Evolutionary conservation across 148 eudicot species (phyloP), one percentile per base, ranked within the genome.

Genomic region (Fagopyrum tataricum): DNA sequence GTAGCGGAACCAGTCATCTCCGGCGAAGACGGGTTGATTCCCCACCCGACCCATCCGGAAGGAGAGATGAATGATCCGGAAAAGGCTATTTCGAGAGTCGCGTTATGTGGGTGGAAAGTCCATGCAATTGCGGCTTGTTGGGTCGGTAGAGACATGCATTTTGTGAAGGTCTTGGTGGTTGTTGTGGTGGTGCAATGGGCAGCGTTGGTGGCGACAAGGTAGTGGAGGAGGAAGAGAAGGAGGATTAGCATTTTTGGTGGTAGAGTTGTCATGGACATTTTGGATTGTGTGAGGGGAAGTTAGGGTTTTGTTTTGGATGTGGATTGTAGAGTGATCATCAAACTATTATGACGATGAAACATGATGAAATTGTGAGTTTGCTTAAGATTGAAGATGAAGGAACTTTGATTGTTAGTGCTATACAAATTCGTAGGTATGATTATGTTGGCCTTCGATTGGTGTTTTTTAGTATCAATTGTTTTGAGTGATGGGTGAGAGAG

Each of bases 41-140:
- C 98, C 85, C 85, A 91, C 9, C 87, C 97, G 0, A 95, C 97
- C 98, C 98, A 95, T 0, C 98, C 98, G 24, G 98, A 91, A 43
- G 98, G 98, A 0, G 98, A 95, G 4, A 91, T 95, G 87, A 95
- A 95, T 56, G 73, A 76, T 6, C 98, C 98, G 52, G 82, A 83
- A 78, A 95, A 95, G 66, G 72, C 96, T 9, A 95, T 53, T 6
- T 95, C 93, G 2, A 95, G 87, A 39, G 96, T 89, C 41, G 90
- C 80, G 76, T 87, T 95, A 67, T 85, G 88, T 0, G 87, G 84
- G 76, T 85, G 89, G 80, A 84, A 91, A 4, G 96, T 87, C 98
- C 98, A 95, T 24, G 98, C 96, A 0, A 95, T 77, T 67, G 97
- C 88, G 59, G 98, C 97, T 79, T 87, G 82, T 81, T 95, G 98